Percentiles rank a stretch among this genome's conserved stretches.
These are phyloP conservation scores for Penicillium taxi DNA, from an alignment of 495 filamentous ascomycete species.

Conservation along the genomic window DNA sequence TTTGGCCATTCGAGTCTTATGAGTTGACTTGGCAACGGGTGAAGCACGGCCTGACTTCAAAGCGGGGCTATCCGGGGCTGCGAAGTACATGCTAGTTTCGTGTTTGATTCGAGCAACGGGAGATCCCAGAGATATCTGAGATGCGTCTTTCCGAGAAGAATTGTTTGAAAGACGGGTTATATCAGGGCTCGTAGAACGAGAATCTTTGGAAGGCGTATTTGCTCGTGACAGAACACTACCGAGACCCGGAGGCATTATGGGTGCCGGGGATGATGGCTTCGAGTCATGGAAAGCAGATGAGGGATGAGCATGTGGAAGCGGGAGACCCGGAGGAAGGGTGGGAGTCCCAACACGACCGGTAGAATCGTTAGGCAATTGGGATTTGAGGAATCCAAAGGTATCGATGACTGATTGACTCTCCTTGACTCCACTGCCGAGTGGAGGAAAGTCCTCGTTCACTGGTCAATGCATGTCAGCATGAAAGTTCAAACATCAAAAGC, in stretches of 20 bases:
- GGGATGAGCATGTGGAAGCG: conserved; percentile 48
- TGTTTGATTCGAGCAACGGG: conserved; percentile 28
- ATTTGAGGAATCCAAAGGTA: conserved; percentile 39
- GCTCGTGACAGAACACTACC: conserved; percentile 17
- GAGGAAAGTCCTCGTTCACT: conserved; percentile 49
- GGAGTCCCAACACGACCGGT: conserved; percentile 45
- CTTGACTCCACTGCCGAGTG: conserved; percentile 33
- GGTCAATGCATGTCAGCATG: conserved; percentile 18
- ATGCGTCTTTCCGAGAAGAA: conserved; percentile 27
- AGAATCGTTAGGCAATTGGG: conserved; percentile 31
- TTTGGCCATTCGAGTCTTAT: conserved; percentile 24
- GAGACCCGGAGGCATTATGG: conserved; percentile 28
- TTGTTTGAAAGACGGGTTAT: conserved; percentile 1
- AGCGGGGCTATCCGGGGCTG: conserved; percentile 11
- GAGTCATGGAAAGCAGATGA: conserved; percentile 36
- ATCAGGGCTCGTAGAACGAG: conserved; percentile 19
- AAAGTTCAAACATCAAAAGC: conserved; percentile 9
- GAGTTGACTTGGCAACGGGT: conserved; percentile 26
- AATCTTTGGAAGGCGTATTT: conserved; percentile 23
- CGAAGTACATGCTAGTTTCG: conserved; percentile 19
- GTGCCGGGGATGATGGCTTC: conserved; percentile 27
- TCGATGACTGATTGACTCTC: conserved; percentile 33
- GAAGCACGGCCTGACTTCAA: conserved; percentile 16
- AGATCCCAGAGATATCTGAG: conserved; percentile 37
- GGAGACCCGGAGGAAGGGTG: conserved; percentile 59